These are phyloP conservation scores for Hymenoscyphus scutula DNA, from an alignment of 2,329 filamentous ascomycete species.

Conservation along the genomic window DNA sequence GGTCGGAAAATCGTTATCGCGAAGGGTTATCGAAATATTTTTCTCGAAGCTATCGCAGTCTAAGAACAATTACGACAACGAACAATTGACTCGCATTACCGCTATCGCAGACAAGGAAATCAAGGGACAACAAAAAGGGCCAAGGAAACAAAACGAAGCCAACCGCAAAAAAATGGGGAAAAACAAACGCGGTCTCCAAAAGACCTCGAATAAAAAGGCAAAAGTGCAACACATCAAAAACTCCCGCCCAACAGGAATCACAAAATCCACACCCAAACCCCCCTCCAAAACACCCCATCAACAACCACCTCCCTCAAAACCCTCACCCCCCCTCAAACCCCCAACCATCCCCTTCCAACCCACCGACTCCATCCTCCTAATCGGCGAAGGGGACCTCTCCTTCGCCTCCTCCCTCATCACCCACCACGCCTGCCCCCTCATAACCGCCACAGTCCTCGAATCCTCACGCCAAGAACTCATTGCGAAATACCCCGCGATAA, in stretches of 20 bases:
- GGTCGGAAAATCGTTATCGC: neutral
- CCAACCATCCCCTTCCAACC: constrained; percentile 66
- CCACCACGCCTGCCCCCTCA: constrained; percentile 62
- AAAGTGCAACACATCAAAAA: constrained; percentile 11
- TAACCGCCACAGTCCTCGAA: constrained; percentile 71
- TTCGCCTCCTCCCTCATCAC: constrained; percentile 67
- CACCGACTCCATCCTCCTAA: constrained; percentile 67
- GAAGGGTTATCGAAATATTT: neutral
- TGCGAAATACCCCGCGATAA: constrained; percentile 72
- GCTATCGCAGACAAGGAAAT: neutral
- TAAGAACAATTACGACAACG: neutral
- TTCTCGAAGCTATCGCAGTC: neutral
- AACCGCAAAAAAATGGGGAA: constrained; percentile 26
- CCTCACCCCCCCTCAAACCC: constrained; percentile 36
- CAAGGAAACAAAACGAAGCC: neutral
- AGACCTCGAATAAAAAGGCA: constrained; percentile 15
- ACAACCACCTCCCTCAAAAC: constrained; percentile 4
- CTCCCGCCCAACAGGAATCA: constrained; percentile 19
- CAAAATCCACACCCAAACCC: constrained; percentile 2
- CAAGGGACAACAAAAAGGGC: neutral
- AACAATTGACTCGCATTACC: neutral
- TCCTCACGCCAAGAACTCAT: constrained; percentile 53
- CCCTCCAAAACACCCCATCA: constrained; percentile 13
- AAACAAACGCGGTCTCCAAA: constrained; percentile 26
- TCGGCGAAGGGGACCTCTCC: constrained; percentile 80